Evolutionary conservation across 352 stramenopile genomes (phyloP).

Genomic region (Globisporangium orthogonon): DNA sequence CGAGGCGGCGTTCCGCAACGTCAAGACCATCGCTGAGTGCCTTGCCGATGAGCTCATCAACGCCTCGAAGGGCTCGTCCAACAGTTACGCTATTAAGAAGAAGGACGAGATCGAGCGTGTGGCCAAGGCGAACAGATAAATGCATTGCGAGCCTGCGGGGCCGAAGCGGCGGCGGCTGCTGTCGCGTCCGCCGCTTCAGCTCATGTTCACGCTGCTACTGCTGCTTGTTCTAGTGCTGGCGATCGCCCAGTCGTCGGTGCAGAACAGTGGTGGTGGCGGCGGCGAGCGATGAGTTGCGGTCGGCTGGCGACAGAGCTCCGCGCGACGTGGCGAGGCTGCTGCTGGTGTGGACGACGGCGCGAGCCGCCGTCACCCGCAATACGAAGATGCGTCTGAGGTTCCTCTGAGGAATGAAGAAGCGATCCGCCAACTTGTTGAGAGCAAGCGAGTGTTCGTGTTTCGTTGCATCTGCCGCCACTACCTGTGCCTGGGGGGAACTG

Average conservation of each 20-base stretch:
- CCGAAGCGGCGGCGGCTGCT: not conserved
- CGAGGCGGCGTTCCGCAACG: conserved; percentile 98
- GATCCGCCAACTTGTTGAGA: conserved; percentile 87
- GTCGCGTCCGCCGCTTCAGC: not conserved
- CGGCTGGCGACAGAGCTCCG: not conserved
- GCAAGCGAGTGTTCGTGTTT: conserved; percentile 17
- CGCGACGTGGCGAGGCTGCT: not conserved
- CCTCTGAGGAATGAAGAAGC: conserved; percentile 54
- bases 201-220: not conserved
- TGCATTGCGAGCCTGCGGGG: conserved; percentile 8
- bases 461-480: not conserved
- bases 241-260: no score
- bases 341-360: not conserved
- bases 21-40: conserved; percentile 99
- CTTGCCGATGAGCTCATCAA: conserved; percentile 99
- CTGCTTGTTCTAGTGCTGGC: no score
- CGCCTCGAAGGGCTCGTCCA: conserved; percentile 98
- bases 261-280: no score
- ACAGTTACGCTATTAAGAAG: conserved; percentile 99
- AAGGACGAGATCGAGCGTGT: conserved; percentile 99
- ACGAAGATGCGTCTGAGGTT: not conserved
- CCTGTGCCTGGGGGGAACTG: not conserved
- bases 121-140: conserved; percentile 99
- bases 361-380: not conserved
- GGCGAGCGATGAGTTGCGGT: no score